Evolutionary conservation across 2,329 filamentous ascomycete genomes (phyloP).

Genomic region (Aureobasidium melanogenum): DNA sequence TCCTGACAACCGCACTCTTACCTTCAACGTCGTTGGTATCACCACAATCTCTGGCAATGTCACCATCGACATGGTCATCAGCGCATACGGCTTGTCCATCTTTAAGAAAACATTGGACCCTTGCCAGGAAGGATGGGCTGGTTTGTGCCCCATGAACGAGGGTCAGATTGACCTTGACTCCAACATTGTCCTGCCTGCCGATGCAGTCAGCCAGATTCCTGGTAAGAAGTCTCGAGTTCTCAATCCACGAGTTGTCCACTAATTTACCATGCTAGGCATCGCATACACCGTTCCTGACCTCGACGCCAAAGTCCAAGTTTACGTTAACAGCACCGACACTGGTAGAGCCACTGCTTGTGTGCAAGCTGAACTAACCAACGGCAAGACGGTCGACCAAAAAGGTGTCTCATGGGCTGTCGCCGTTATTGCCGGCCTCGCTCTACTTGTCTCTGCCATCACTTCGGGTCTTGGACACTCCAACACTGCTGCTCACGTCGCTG

Average conservation of each 20-base stretch:
- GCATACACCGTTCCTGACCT: conserved; percentile 86
- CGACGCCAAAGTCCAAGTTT: conserved; percentile 74
- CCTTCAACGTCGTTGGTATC: conserved; percentile 68
- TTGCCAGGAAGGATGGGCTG: conserved; percentile 54
- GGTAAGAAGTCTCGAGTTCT: conserved; percentile 32
- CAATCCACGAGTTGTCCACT: neutral
- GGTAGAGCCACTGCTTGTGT: conserved; percentile 69
- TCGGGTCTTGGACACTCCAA: conserved; percentile 89
- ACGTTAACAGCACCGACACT: conserved; percentile 63
- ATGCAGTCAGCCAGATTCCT: conserved; percentile 59
- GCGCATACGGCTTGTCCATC: conserved; percentile 74
- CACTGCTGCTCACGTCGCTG: conserved; percentile 86
- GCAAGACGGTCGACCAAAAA: conserved; percentile 81
- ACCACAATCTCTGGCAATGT: conserved; percentile 80
- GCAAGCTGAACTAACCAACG: conserved; percentile 80
- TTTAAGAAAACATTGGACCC: conserved; percentile 63
- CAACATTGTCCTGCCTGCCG: conserved; percentile 51
- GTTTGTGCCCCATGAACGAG: conserved; percentile 84
- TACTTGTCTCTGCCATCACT: conserved; percentile 77
- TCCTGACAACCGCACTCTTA: conserved; percentile 62
- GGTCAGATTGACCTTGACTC: conserved; percentile 72
- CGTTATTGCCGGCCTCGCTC: conserved; percentile 73
- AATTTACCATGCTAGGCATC: conserved; percentile 44
- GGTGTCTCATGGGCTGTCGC: conserved; percentile 87
- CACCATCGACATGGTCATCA: conserved; percentile 63